Evolutionary conservation across 345 rosid species (phyloP), one percentile per base, ranked within the genome.

Genomic region (Citrus hindsii): DNA sequence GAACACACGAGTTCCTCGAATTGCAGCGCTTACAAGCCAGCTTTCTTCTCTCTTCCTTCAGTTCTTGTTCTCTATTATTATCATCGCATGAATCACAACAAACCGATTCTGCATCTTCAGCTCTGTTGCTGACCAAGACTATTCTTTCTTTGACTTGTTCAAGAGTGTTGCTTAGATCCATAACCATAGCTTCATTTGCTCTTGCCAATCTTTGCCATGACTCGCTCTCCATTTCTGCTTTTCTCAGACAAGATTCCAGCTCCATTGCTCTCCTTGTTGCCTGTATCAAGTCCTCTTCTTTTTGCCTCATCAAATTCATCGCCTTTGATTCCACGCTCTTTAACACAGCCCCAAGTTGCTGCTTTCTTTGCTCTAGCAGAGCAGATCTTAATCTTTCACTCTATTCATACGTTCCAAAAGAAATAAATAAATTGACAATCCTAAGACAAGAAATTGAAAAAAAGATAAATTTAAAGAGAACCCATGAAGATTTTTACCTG

Each of bases 161-260:
- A 4, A 89, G 75, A 5, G 83, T 62, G 67, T 83, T 76, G 82
- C 71, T 86, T 53, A 89, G 80, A 64, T 78, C 77, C 22, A 66
- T 14, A 22, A 80, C 88, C 73, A 73, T 77, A 9, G 85, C 85
- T 77, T 86, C 92, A 18, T 83, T 86, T 59, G 74, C 80, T 69
- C 56, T 74, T 1, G 90, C 88, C 0, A 82, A 6, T 55, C 75
- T 83, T 71, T 79, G 75, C 89, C 90, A 87, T 38, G 76, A 53
- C 13, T 82, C 76, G 2, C 64, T 69, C 74, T 86, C 90, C 73
- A 60, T 67, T 59, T 85, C 82, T 33, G 84, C 71, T 79, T 73
- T 87, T 21, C 65, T 82, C 56, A 87, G 58, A 9, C 77, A 69
- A 18, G 83, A 80, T 67, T 89, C 88, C 1, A 89, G 89, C 82